A percentile compares a stretch with the other conserved stretches of the same genome.
These are phyloP conservation scores for Colletotrichum somersetense DNA, from an alignment of 2,329 filamentous ascomycete species.

Conservation along the genomic window DNA sequence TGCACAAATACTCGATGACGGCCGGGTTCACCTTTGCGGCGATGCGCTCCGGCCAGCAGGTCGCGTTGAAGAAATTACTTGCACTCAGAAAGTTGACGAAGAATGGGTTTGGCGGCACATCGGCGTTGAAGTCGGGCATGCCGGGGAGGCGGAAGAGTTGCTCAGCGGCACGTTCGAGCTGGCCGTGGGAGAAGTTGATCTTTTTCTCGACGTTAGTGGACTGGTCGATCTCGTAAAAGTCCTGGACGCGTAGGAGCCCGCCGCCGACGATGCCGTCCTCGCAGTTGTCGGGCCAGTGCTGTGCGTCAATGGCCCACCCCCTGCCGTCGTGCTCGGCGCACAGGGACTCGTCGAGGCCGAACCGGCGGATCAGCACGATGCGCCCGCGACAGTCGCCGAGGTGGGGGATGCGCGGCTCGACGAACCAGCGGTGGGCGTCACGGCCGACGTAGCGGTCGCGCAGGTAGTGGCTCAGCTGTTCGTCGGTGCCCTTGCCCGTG, in stretches of 20 bases:
- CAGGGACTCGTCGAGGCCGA: conserved; percentile 72
- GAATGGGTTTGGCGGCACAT: conserved; percentile 67
- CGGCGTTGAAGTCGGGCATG: conserved; percentile 44
- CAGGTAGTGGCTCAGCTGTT: conserved; percentile 81
- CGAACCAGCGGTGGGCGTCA: conserved; percentile 77
- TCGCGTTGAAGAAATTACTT: conserved; percentile 93
- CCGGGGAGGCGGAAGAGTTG: conserved; percentile 60
- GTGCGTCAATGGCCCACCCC: conserved; percentile 72
- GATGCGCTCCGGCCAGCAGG: conserved; percentile 94
- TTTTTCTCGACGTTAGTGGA: conserved; percentile 83
- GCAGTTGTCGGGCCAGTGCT: conserved; percentile 89
- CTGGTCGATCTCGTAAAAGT: conserved; percentile 91
- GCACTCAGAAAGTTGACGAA: conserved; percentile 93
- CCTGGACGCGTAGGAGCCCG: conserved; percentile 86
- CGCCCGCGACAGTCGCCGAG: conserved; percentile 85
- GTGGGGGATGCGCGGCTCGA: conserved; percentile 79
- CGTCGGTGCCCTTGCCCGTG: conserved; percentile 81
- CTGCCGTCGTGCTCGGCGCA: conserved; percentile 61
- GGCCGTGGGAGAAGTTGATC: conserved; percentile 78
- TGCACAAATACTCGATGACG: conserved; percentile 72
- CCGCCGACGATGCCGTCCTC: conserved; percentile 77
- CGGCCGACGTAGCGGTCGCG: conserved; percentile 76
- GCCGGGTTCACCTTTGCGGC: conserved; percentile 89
- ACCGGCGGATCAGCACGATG: conserved; percentile 87
- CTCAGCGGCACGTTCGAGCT: conserved; percentile 79